phyloP scores from a whole-genome alignment of 768 basidiomycete genomes.

The Lepiota brunneoincarnata region DNA sequence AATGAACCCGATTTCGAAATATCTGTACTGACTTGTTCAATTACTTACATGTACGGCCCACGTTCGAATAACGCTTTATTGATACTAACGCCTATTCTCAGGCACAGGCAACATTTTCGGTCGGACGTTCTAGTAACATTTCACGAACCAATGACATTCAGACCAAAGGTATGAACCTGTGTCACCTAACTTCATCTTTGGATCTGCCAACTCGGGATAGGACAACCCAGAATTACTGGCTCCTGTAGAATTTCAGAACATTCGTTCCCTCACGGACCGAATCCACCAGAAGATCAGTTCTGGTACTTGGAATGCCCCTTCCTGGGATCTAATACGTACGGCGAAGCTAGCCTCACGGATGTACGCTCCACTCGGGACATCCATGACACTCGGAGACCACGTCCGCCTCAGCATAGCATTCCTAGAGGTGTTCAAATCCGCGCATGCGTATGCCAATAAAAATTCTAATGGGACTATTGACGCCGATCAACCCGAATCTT shows the following conservation, averaged over 20 bases:
- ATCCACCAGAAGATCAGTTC: slow-evolving; percentile 70
- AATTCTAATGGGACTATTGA: slow-evolving; percentile 18
- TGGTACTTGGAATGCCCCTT: slow-evolving; percentile 82
- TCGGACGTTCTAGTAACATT: slow-evolving; percentile 87
- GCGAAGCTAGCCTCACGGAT: slow-evolving; percentile 78
- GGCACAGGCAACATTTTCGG: slow-evolving; percentile 85
- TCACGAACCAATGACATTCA: slow-evolving; percentile 65
- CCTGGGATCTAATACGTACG: slow-evolving; percentile 74
- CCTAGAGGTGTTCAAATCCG: slow-evolving; percentile 68
- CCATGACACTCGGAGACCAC: slow-evolving; percentile 81
- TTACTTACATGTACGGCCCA: slow-evolving; percentile 70
- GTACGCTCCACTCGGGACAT: slow-evolving; percentile 86
- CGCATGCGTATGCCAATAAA: slow-evolving; percentile 22
- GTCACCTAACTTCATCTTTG: neutral
- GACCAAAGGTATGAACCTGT: slow-evolving; percentile 46
- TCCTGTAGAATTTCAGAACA: slow-evolving; percentile 59
- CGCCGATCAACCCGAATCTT: slow-evolving; percentile 21
- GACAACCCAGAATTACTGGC: slow-evolving; percentile 68
- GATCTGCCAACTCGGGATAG: slow-evolving; percentile 30
- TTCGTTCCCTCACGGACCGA: slow-evolving; percentile 56
- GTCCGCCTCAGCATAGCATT: slow-evolving; percentile 75
- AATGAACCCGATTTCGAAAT: slow-evolving; percentile 70
- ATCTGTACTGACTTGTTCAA: slow-evolving; percentile 71
- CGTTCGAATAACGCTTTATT: neutral
- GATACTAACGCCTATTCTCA: slow-evolving; percentile 23